phyloP scores from a whole-genome alignment of 2,329 filamentous ascomycete genomes.

The Spiromastix sp. region DNA sequence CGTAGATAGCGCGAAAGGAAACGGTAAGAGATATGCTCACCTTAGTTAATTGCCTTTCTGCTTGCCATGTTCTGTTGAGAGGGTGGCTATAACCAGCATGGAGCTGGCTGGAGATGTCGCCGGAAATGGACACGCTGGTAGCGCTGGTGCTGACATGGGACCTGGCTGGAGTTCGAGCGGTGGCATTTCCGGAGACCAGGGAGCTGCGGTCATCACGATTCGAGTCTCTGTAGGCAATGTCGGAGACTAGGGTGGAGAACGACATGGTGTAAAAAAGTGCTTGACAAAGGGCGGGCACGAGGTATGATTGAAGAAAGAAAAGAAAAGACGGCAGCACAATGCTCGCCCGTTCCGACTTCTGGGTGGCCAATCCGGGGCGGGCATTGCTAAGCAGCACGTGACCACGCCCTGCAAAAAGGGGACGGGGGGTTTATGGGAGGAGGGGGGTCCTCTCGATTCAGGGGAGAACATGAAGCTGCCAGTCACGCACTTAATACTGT shows the following conservation, averaged over 20 bases:
- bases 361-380: too few relatives aligned
- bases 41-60: slow-evolving; percentile 77
- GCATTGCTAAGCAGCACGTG: too few relatives aligned
- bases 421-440: too few relatives aligned
- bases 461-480: too few relatives aligned
- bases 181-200: slow-evolving; percentile 27
- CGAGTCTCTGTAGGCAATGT: slow-evolving; percentile 36
- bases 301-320: not conserved
- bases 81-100: slow-evolving; percentile 77
- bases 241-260: slow-evolving; percentile 41
- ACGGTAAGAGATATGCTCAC: too few relatives aligned
- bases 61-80: slow-evolving; percentile 69
- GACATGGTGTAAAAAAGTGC: slow-evolving; percentile 27
- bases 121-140: slow-evolving; percentile 42
- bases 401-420: too few relatives aligned
- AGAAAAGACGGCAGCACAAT: too few relatives aligned
- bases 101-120: slow-evolving; percentile 70
- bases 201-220: slow-evolving; percentile 33
- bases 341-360: too few relatives aligned
- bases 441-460: too few relatives aligned
- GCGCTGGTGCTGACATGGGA: slow-evolving; percentile 39
- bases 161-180: slow-evolving; percentile 26
- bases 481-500: too few relatives aligned
- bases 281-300: not conserved
- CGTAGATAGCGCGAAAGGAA: too few relatives aligned